These are phyloP conservation scores for Mycena galericulata DNA, from an alignment of 768 basidiomycete species.

Conservation along the genomic window DNA sequence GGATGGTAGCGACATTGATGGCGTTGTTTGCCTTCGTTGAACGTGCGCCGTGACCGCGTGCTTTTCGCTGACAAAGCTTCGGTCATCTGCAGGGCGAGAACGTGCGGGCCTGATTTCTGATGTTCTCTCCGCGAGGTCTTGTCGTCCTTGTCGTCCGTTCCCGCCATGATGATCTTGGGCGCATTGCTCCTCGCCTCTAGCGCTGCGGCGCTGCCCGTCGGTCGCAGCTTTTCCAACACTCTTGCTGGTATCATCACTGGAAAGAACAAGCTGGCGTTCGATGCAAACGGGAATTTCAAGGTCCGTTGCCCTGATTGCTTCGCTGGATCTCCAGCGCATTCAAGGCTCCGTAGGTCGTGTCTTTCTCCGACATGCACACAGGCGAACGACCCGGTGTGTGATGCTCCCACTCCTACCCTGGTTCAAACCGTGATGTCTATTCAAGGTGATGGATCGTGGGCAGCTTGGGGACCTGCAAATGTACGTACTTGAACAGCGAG, in stretches of 20 bases:
- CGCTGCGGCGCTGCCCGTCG: constrained; percentile 11
- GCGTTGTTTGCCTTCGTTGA: constrained; percentile 27
- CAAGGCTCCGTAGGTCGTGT: constrained; percentile 20
- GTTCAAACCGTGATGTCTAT: not conserved
- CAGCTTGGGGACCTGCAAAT: constrained; percentile 21
- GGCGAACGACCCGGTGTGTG: constrained; percentile 17
- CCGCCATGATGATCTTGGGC: constrained; percentile 20
- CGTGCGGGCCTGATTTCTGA: too few species aligned
- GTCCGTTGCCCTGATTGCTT: not conserved
- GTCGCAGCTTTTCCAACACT: constrained; percentile 13
- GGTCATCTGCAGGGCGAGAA: too few species aligned
- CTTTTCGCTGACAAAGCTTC: not conserved
- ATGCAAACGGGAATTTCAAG: constrained; percentile 31
- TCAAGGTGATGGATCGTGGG: constrained; percentile 26
- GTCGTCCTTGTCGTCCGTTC: not conserved
- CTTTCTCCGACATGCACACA: constrained; percentile 34
- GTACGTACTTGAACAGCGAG: not conserved
- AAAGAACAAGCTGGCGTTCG: constrained; percentile 31
- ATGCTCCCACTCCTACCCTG: not conserved
- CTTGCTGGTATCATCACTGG: constrained; percentile 14
- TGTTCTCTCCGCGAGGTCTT: not conserved
- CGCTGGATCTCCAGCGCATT: not conserved
- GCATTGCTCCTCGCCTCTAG: constrained; percentile 21
- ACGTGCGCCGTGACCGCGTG: not conserved
- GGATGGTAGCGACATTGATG: too few species aligned